Evolutionary conservation across 371 early-diverging fungal genomes (phyloP).

Genomic region (Lichtheimia ramosa): DNA sequence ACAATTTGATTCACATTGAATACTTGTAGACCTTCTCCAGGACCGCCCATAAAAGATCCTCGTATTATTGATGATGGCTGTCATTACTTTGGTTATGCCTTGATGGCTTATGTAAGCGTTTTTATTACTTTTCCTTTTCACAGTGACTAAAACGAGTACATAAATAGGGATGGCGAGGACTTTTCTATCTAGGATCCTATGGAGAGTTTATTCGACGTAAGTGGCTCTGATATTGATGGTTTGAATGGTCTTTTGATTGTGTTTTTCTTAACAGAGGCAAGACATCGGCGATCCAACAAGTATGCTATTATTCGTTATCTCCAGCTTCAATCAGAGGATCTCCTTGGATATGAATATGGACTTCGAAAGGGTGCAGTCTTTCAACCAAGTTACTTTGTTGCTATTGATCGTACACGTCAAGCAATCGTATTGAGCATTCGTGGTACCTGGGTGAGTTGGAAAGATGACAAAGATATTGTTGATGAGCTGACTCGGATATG

Average conservation of each 20-base stretch:
- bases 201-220: conserved; percentile 48
- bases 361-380: conserved; percentile 68
- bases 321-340: conserved; percentile 64
- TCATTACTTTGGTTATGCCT: conserved; percentile 30
- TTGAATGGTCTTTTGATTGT: no score
- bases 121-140: neutral
- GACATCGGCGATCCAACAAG: conserved; percentile 59
- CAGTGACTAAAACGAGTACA: neutral
- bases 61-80: conserved; percentile 18
- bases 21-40: conserved; percentile 6
- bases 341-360: conserved; percentile 78
- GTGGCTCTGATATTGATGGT: neutral
- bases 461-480: conserved; percentile 44
- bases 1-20: no score
- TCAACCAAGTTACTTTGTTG: conserved; percentile 80
- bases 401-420: conserved; percentile 64
- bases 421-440: conserved; percentile 79
- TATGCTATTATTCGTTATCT: conserved; percentile 71
- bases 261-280: conserved; percentile 12
- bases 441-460: conserved; percentile 79
- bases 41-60: conserved; percentile 11
- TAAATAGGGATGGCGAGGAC: conserved; percentile 48
- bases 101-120: conserved; percentile 28
- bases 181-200: conserved; percentile 49
- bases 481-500: neutral